These are phyloP conservation scores for Phytophthora pistaciae DNA, from an alignment of 352 stramenopile genomes.

Conservation along the genomic window DNA sequence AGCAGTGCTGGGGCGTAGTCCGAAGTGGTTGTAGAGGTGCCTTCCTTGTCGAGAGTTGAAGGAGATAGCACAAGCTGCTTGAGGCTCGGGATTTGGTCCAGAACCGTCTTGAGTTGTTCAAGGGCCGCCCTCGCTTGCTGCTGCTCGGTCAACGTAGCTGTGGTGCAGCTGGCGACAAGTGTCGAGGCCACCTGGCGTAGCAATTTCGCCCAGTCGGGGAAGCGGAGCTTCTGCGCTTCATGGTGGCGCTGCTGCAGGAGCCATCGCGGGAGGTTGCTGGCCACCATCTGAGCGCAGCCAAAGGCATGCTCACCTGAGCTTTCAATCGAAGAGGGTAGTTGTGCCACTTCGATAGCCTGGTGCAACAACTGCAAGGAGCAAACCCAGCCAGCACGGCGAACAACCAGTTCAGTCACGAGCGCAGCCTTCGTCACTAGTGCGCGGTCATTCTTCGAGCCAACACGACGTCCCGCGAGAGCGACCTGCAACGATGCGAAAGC, in stretches of 20 bases:
- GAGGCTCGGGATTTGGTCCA: conserved; percentile 53
- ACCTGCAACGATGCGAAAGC: conserved; percentile 49
- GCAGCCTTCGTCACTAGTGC: conserved; percentile 31
- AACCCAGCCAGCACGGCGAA: conserved; percentile 37
- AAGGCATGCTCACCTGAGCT: conserved; percentile 15
- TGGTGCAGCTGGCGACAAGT: conserved; percentile 22
- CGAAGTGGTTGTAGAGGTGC: neutral
- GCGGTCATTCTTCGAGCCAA: conserved; percentile 17
- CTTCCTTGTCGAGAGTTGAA: conserved; percentile 6
- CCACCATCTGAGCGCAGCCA: conserved; percentile 46
- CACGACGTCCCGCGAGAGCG: conserved; percentile 8
- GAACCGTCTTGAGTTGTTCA: conserved; percentile 39
- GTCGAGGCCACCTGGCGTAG: conserved; percentile 43
- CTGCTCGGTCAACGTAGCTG: conserved; percentile 7
- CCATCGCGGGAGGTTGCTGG: conserved; percentile 34
- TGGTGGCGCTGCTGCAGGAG: conserved; percentile 59
- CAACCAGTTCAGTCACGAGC: conserved; percentile 35
- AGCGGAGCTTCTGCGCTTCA: conserved; percentile 51
- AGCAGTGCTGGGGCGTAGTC: conserved; percentile 34
- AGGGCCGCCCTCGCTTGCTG: conserved; percentile 34
- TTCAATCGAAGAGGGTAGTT: conserved; percentile 1
- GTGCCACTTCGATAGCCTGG: conserved; percentile 34
- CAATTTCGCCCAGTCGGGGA: conserved; percentile 58
- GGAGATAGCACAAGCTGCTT: conserved; percentile 51
- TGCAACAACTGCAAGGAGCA: conserved; percentile 53